Evolutionary conservation across 441 rosid species (phyloP), one percentile per base, ranked within the genome.

Genomic region (Aquilaria agallochum): DNA sequence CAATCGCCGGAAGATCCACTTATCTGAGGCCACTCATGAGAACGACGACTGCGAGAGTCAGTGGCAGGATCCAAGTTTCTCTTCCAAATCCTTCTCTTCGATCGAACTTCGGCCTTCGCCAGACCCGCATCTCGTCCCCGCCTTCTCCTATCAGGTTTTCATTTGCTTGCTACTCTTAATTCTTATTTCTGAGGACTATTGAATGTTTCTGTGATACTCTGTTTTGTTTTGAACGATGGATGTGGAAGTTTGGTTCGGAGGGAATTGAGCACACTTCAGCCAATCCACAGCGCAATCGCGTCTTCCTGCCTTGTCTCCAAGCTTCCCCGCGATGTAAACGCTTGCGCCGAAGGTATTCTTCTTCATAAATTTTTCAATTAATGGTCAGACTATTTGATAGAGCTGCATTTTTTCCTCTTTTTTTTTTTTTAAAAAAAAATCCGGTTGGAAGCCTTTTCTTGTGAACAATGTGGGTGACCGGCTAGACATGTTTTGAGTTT

Each of bases 231-330:
- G 48, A 55, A 31, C 61, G 10, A 61, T 9, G 34, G 33, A 62
- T 71, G 51, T 60, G 58, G 64, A 72, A 82, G 89, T 74, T 59
- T 80, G 65, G 44, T 79, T 55, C 76, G 88, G 66, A 70, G 97
- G 59, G 95, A 85, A 77, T 36, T 85, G 69, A 78, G 83, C 75
- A 74, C 88, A 3, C 72, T 83, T 45, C 69, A 76, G 6, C 97
- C 97, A 11, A 68, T 78, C 60, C 90, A 90, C 56, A 81, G 79
- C 52, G 76, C 73, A 5, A 64, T 80, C 62, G 90, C 95, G 33
- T 84, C 85, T 0, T 85, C 97, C 64, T 72, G 80, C 53, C 92
- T 87, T n/a, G 90, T 87, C 63, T 90, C 92, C 50, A 85, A 76
- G 66, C 90, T 90, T 12, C 84, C 88, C 5, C 60, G 70, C 36